phyloP scores from a whole-genome alignment of 2,329 filamentous ascomycete species.

The Cladophialophora psammophila region DNA sequence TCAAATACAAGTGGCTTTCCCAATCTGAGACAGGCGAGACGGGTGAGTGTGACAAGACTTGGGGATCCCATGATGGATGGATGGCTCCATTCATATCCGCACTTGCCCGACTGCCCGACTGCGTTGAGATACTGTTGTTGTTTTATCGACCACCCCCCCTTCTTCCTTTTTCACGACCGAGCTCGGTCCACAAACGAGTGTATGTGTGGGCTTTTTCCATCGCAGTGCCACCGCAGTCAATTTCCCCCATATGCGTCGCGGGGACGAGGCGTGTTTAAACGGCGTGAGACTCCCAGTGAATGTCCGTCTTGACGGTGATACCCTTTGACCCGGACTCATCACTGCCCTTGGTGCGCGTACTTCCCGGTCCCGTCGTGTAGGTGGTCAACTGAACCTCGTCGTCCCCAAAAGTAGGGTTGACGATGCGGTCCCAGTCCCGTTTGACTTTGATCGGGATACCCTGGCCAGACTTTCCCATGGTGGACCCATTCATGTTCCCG shows the following conservation, averaged over 20 bases:
- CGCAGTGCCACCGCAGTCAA: constrained; percentile 17
- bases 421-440: constrained; percentile 21
- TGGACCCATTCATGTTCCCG: constrained; percentile 7
- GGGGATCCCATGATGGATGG: constrained; percentile 13
- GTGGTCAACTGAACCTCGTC: constrained; percentile 16
- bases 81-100: constrained; percentile 15
- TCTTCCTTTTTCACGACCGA: constrained; percentile 19
- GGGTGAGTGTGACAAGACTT: constrained; percentile 18
- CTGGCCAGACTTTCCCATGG: constrained; percentile 15
- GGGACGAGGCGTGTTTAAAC: constrained; percentile 12
- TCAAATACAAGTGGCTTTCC: constrained; percentile 11
- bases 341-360: constrained; percentile 18
- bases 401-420: constrained; percentile 19
- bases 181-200: constrained; percentile 17
- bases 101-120: constrained; percentile 15
- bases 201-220: constrained; percentile 16
- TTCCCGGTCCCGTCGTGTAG: constrained; percentile 11
- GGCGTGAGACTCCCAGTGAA: constrained; percentile 20
- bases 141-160: constrained; percentile 16
- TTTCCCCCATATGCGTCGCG: constrained; percentile 12
- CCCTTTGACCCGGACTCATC: constrained; percentile 16
- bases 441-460: constrained; percentile 18
- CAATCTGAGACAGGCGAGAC: constrained; percentile 14
- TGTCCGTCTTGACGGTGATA: constrained; percentile 13
- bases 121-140: constrained; percentile 17